Percentiles rank a stretch among this genome's conserved stretches.
phyloP scores from a whole-genome alignment of 495 filamentous ascomycete species.

The Podospora bellae-mahoneyi region DNA sequence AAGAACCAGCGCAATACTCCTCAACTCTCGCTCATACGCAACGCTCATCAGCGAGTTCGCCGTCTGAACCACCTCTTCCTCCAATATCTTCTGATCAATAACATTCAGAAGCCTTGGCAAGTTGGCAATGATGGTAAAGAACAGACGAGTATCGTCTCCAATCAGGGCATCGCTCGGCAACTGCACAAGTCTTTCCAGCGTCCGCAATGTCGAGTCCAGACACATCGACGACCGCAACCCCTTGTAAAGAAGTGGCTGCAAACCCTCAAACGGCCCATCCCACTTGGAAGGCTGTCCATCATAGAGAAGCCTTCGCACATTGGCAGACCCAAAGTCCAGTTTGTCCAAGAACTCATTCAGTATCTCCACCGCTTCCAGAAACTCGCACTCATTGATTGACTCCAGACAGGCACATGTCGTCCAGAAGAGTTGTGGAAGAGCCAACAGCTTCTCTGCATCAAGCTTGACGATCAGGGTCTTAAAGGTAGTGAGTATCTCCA shows the following conservation, averaged over 20 bases:
- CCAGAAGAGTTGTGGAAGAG: constrained; percentile 95
- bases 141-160: constrained; percentile 72
- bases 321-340: constrained; percentile 71
- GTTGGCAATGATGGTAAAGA: constrained; percentile 84
- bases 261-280: constrained; percentile 85
- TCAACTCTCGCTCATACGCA: constrained; percentile 65
- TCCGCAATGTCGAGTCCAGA: constrained; percentile 68
- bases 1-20: constrained; percentile 57
- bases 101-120: constrained; percentile 80
- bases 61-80: constrained; percentile 53
- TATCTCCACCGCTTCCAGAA: constrained; percentile 85
- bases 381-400: constrained; percentile 93
- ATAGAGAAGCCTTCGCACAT: constrained; percentile 63
- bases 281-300: constrained; percentile 79
- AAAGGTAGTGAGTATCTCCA: constrained; percentile 94
- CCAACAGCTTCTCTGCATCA: constrained; percentile 71
- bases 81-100: constrained; percentile 62
- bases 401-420: constrained; percentile 93
- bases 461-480: constrained; percentile 84
- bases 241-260: constrained; percentile 84
- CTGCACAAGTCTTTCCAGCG: constrained; percentile 71
- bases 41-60: constrained; percentile 67
- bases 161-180: constrained; percentile 79
- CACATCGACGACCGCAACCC: constrained; percentile 84
- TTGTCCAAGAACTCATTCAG: constrained; percentile 83